Percentiles rank a stretch among this genome's conserved stretches.
Evolutionary conservation across 148 eudicot genomes (phyloP).

Genomic region (Vaccinium macrocarpon): DNA sequence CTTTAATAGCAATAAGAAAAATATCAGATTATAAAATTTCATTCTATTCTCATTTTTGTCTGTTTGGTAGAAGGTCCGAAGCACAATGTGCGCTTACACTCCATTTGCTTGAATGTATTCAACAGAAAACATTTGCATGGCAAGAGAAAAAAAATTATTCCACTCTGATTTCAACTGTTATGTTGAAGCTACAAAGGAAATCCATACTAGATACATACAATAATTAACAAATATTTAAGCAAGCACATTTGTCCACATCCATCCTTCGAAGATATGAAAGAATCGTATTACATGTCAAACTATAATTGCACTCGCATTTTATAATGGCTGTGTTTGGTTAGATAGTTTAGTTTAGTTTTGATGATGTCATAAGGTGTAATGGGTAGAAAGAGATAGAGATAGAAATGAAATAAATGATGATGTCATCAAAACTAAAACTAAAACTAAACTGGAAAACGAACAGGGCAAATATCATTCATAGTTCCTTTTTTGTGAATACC

Average conservation of each 20-base stretch:
- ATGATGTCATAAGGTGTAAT: no score
- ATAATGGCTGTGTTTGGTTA: no score
- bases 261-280: not conserved
- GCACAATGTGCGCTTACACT: not conserved
- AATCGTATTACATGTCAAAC: not conserved
- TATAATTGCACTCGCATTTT: not conserved
- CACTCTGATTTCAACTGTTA: not conserved
- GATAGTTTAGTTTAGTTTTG: no score
- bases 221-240: not conserved
- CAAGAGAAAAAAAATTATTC: not conserved
- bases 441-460: no score
- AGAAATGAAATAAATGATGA: no score
- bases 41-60: not conserved
- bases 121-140: not conserved
- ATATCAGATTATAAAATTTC: not conserved
- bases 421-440: no score
- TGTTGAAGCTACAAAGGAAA: not conserved
- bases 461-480: no score
- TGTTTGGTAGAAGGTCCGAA: not conserved
- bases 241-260: not conserved
- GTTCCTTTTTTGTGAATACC: not conserved
- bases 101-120: not conserved
- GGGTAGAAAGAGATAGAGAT: no score
- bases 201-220: not conserved
- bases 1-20: no score